These are phyloP conservation scores for Pterula multifida DNA, from an alignment of 1,284 basidiomycete genomes.

Conservation along the genomic window DNA sequence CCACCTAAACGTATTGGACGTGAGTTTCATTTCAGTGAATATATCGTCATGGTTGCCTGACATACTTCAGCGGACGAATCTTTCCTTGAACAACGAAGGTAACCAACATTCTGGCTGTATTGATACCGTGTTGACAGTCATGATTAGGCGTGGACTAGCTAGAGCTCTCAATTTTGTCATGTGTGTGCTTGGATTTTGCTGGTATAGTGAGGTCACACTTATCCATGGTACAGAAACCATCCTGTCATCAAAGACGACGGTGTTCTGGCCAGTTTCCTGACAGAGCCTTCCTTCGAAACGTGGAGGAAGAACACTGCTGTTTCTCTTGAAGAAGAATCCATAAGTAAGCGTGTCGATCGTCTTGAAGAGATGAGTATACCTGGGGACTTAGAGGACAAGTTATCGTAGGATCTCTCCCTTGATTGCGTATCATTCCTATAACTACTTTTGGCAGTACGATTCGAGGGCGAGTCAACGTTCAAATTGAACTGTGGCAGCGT, in stretches of 20 bases:
- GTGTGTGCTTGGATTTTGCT: constrained; percentile 25
- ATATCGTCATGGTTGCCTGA: constrained; percentile 5
- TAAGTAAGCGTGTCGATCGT: constrained; percentile 67
- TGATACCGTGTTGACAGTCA: constrained; percentile 1
- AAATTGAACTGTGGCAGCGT: constrained; percentile 87
- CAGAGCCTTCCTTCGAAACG: constrained; percentile 69
- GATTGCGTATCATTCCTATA: constrained; percentile 5
- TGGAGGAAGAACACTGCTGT: constrained; percentile 72
- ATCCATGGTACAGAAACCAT: constrained; percentile 53
- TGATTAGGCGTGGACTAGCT: constrained; percentile 61
- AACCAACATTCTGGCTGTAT: constrained; percentile 4
- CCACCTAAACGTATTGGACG: constrained; percentile 87
- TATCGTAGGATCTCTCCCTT: constrained; percentile 42
- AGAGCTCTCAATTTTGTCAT: constrained; percentile 73
- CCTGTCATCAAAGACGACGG: constrained; percentile 83
- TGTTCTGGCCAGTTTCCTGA: constrained; percentile 69
- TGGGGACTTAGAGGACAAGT: constrained; percentile 81
- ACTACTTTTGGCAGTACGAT: constrained; percentile 36
- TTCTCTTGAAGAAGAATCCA: constrained; percentile 79
- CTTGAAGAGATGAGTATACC: constrained; percentile 89
- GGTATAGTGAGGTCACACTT: neutral
- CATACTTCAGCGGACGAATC: constrained; percentile 57
- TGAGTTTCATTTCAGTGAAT: constrained; percentile 22
- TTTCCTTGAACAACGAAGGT: constrained; percentile 84
- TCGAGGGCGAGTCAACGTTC: constrained; percentile 52